Conservation (phyloP, 192 early-diverging fungal species). For the Haplosporangium gracile region DNA sequence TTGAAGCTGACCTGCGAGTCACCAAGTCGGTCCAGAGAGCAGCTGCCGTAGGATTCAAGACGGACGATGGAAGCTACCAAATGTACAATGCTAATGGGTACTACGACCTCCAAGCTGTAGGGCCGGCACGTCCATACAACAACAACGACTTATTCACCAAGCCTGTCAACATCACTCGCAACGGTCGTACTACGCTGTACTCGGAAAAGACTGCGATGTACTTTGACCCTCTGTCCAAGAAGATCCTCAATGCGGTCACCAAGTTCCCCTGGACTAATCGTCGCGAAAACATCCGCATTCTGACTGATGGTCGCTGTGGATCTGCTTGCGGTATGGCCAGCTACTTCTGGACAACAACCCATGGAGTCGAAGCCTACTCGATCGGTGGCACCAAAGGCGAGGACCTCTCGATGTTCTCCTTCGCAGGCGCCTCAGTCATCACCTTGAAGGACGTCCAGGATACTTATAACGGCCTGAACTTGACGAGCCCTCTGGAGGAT, state of each 20-base stretch:
- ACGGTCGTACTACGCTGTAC: constrained; percentile 7
- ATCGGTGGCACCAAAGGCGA: constrained; percentile 15
- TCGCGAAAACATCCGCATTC: constrained; percentile 15
- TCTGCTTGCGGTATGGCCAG: constrained; percentile 19
- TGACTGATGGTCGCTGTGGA: constrained; percentile 28
- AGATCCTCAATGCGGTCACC: neutral
- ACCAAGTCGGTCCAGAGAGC: neutral
- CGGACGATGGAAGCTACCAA: neutral
- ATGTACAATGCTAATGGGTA: constrained; percentile 13
- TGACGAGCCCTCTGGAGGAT: neutral
- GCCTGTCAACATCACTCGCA: neutral
- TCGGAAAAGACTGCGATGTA: constrained; percentile 7
- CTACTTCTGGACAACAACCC: neutral
- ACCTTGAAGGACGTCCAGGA: neutral
- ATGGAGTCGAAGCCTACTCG: constrained; percentile 15
- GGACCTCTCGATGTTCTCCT: constrained; percentile 21
- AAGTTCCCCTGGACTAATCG: constrained; percentile 22
- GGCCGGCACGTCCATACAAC: neutral
- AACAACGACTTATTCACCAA: constrained; percentile 4
- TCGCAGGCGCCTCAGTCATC: constrained; percentile 21
- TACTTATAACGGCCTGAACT: neutral
- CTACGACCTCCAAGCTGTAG: neutral
- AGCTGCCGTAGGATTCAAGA: neutral
- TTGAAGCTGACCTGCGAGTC: neutral
- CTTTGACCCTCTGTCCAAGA: neutral